Conservation (phyloP, 2,329 filamentous ascomycete species). For the Colletotrichum sp. region DNA sequence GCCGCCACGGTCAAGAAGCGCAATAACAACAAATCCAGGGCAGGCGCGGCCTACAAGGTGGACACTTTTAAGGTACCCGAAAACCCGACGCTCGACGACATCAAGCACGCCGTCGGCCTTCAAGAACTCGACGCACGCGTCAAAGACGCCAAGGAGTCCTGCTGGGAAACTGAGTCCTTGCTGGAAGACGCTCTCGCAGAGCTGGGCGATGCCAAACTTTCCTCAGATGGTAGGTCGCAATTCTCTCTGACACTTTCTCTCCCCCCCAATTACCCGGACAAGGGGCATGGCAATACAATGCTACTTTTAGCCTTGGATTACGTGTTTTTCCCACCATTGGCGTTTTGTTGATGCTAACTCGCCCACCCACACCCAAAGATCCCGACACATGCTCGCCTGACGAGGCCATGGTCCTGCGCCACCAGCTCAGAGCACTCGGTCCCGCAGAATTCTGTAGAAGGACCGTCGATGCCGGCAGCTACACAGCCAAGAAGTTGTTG, state of each 20-base stretch:
- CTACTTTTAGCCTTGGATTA: slow-evolving; percentile 18
- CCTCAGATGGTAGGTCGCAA: slow-evolving; percentile 46
- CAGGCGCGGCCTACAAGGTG: slow-evolving; percentile 26
- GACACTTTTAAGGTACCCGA: slow-evolving; percentile 39
- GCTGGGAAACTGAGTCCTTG: slow-evolving; percentile 68
- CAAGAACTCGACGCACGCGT: slow-evolving; percentile 56
- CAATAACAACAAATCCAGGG: slow-evolving; percentile 30
- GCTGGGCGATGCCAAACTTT: slow-evolving; percentile 53
- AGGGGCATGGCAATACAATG: slow-evolving; percentile 8
- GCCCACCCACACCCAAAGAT: slow-evolving; percentile 28
- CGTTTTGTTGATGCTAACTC: slow-evolving; percentile 11
- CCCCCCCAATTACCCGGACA: not conserved
- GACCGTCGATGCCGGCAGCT: slow-evolving; percentile 70
- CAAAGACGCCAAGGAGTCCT: slow-evolving; percentile 54
- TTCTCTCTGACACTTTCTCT: slow-evolving; percentile 8
- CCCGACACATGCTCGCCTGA: slow-evolving; percentile 67
- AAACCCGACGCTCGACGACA: slow-evolving; percentile 38
- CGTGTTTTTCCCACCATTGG: not conserved
- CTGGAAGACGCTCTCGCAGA: slow-evolving; percentile 68
- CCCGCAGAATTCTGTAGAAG: slow-evolving; percentile 77
- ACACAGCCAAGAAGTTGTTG: slow-evolving; percentile 82
- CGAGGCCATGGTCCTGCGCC: slow-evolving; percentile 72
- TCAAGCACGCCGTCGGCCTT: slow-evolving; percentile 37
- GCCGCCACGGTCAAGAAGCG: slow-evolving; percentile 35
- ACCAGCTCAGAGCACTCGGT: slow-evolving; percentile 77